A percentile compares a stretch with the other conserved stretches of the same genome.
Conservation (phyloP, 805 yeast genomes). For the Torulaspora gathmanii region DNA sequence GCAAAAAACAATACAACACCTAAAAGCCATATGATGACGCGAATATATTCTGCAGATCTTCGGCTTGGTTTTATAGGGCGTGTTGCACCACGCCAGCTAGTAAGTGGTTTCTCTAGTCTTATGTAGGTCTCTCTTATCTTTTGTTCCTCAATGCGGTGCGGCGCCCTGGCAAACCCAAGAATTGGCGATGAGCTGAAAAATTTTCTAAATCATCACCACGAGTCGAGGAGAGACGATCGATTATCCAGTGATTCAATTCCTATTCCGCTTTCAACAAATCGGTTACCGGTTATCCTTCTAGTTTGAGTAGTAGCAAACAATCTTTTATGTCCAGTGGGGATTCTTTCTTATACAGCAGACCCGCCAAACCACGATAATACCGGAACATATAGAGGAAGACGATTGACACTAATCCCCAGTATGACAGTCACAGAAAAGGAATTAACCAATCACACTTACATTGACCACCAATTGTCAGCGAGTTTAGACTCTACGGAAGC, state of each 20-base stretch:
- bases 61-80: too few species aligned
- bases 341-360: conserved; percentile 22
- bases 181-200: conserved; percentile 9
- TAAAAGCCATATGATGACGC: too few species aligned
- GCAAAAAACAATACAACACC: too few species aligned
- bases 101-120: background rate
- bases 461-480: conserved; percentile 76
- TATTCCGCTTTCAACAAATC: background rate
- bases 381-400: background rate
- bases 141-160: background rate
- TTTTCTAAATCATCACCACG: background rate
- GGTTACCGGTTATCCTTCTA: background rate
- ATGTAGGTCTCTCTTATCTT: background rate
- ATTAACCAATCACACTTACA: conserved; percentile 43
- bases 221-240: background rate
- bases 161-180: background rate
- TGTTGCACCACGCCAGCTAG: too few species aligned
- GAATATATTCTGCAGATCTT: too few species aligned
- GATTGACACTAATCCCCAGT: conserved; percentile 6
- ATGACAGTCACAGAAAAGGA: conserved; percentile 37
- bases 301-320: background rate
- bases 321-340: conserved; percentile 23
- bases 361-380: conserved; percentile 25
- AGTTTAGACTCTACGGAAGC: conserved; percentile 84
- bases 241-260: background rate